These are phyloP conservation scores for Salix dunnii DNA, from an alignment of 345 rosid genomes.

Conservation along the genomic window DNA sequence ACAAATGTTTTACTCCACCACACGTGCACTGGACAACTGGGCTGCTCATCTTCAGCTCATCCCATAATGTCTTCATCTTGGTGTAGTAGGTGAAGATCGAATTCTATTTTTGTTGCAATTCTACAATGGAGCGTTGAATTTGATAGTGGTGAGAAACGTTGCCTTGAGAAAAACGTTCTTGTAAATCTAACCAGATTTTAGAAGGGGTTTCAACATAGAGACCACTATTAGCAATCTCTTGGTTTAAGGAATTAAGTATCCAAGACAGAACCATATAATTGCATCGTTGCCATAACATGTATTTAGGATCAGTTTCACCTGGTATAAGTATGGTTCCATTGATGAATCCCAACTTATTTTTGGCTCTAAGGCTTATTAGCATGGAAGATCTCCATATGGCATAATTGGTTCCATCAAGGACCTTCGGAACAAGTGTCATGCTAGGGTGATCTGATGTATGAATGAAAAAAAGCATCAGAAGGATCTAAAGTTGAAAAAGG, in stretches of 20 bases:
- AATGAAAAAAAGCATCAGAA: background rate
- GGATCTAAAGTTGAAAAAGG: background rate
- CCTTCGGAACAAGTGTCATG: background rate
- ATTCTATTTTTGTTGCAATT: background rate
- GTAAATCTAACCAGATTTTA: background rate
- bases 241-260: background rate
- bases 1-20: background rate
- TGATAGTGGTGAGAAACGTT: background rate
- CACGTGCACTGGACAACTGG: background rate
- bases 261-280: background rate
- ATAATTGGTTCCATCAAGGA: background rate
- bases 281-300: background rate
- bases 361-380: background rate
- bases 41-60: background rate
- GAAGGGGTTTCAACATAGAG: background rate
- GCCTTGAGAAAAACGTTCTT: background rate
- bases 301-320: background rate
- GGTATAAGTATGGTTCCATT: background rate
- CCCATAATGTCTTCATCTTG: background rate
- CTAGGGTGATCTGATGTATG: background rate
- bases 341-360: background rate
- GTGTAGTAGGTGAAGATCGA: background rate
- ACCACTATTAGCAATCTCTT: background rate
- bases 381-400: background rate
- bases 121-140: background rate